Evolutionary conservation across 2,329 filamentous ascomycete species (phyloP), one percentile per base, ranked within the genome.

Genomic region (Curvularia verruculosa): DNA sequence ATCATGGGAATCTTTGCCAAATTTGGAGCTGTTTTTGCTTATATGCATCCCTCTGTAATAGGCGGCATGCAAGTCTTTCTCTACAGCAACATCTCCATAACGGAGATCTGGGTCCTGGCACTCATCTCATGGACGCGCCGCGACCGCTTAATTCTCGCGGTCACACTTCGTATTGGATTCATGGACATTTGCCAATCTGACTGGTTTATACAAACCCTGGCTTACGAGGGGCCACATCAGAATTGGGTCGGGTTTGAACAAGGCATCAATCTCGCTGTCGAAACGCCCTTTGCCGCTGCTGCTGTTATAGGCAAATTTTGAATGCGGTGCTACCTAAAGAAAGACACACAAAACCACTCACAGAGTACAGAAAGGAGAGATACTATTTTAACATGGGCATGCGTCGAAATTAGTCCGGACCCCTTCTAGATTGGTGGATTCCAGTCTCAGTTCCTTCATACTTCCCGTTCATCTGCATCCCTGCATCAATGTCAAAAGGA

Each of bases 21-120:
- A 37, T 70, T 72, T 21, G 68, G 69, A 6, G 67, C 68, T 8
- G 59, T 72, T 2, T 69, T 71, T 52, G 68, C 69, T 21, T 68
- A 63, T 6, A 70, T 72, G 65, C 67, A 66, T 15, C 68, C 69
- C 3, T 78, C 79, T 5, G 78, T 81, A 6, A 70, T 82, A 1
- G 79, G 79, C 5, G 79, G 79, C 8, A 82, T 82, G 78, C 79
- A 81, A 56, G 66, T 71, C 8, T 72, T 70, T 37, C 56, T 71
- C 12, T 70, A 70, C 49, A 64, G 61, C 47, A 72, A 66, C 10
- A 71, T 71, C 19, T 63, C 66, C 9, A 67, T 71, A 19, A 67
- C 67, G 13, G 68, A 68, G 41, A 62, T 72, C 21, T 61, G 68
- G 3, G 66, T 71, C 5, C 65, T 71, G 12, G 67, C 63, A 2